These are phyloP conservation scores for Paramecium biaurelia DNA, from an alignment of 73 alveolate genomes.

Conservation along the genomic window DNA sequence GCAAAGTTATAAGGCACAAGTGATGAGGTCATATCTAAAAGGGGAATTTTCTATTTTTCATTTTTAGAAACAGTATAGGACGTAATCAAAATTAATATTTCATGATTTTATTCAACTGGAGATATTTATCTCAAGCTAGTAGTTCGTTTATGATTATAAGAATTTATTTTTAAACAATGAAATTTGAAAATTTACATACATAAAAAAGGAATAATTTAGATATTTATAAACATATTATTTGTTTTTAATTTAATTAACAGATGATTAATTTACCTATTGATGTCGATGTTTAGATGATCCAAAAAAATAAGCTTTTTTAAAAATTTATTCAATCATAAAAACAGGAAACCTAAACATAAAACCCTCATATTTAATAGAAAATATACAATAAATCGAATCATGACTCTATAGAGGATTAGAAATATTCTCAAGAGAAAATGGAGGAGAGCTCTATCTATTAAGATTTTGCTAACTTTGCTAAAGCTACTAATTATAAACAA, in stretches of 20 bases:
- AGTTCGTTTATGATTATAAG: no score
- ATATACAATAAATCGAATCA: not conserved
- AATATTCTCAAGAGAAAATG: not conserved
- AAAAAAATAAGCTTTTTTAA: not conserved
- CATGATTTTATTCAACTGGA: no score
- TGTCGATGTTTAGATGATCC: not conserved
- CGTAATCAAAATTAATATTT: no score
- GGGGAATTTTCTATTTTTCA: no score
- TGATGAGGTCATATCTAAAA: no score
- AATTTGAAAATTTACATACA: no score
- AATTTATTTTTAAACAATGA: no score
- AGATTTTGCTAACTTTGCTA: slow-evolving; percentile 38
- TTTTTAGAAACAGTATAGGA: no score
- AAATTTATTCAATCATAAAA: not conserved
- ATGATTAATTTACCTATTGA: not conserved
- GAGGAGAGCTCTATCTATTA: slow-evolving; percentile 20
- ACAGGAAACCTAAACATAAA: not conserved
- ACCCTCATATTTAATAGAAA: not conserved
- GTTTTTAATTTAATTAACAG: not conserved
- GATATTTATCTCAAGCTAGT: no score
- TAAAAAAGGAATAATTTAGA: no score
- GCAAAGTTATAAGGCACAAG: no score
- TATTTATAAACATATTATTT: not conserved
- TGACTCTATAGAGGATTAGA: not conserved
- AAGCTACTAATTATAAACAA: not conserved